phyloP scores from a whole-genome alignment of 768 basidiomycete genomes.

The Phaeotremella skinneri region DNA sequence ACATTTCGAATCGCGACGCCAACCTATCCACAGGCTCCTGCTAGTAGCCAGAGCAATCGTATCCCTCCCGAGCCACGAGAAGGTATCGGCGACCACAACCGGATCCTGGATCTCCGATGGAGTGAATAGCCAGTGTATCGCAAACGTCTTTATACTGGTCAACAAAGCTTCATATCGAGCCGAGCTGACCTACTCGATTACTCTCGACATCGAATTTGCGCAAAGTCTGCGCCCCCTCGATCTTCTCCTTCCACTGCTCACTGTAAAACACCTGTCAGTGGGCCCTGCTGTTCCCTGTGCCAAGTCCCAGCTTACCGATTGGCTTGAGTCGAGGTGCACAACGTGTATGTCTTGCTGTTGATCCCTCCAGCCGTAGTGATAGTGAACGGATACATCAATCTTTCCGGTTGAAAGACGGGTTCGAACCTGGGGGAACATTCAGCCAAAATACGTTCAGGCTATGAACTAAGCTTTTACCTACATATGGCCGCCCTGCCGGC shows the following conservation, averaged over 20 bases:
- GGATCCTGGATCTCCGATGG: constrained; percentile 27
- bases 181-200: constrained; percentile 29
- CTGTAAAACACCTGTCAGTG: constrained; percentile 11
- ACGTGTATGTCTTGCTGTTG: constrained; percentile 34
- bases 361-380: constrained; percentile 21
- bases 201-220: constrained; percentile 42
- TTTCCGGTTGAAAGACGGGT: constrained; percentile 29
- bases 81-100: constrained; percentile 33
- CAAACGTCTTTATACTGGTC: constrained; percentile 24
- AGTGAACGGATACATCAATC: constrained; percentile 47
- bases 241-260: constrained; percentile 41
- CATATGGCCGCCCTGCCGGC: constrained; percentile 11
- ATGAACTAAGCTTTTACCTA: no score
- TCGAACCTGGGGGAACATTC: constrained; percentile 16
- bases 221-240: constrained; percentile 38
- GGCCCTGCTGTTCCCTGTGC: not conserved
- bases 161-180: not conserved
- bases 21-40: constrained; percentile 36
- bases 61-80: constrained; percentile 37
- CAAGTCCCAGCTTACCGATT: constrained; percentile 18
- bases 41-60: constrained; percentile 34
- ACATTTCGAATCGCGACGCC: constrained; percentile 31
- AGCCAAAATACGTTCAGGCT: no score
- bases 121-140: constrained; percentile 30
- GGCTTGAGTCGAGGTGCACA: constrained; percentile 34